A percentile compares a stretch with the other conserved stretches of the same genome.
Conservation (phyloP, 176 grass and related monocot species). For the Zoysia pacifica region DNA sequence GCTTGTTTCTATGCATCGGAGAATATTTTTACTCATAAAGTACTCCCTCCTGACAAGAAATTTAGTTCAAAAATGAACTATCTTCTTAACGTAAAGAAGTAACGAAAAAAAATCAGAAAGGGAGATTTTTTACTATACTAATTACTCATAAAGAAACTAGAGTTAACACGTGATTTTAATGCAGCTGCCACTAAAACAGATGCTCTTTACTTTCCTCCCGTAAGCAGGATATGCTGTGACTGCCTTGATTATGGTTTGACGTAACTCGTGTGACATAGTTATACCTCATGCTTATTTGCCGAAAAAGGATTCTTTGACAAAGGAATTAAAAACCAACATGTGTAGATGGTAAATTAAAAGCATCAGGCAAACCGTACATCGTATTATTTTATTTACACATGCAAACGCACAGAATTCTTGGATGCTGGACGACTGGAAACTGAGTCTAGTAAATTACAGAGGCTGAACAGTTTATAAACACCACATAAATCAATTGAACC, state of each 20-base stretch:
- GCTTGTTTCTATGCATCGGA: neutral
- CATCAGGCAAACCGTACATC: conserved; percentile 12
- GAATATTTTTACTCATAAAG: neutral
- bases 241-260: neutral
- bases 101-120: too few species aligned
- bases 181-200: neutral
- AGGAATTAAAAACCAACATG: neutral
- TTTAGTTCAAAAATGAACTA: too few species aligned
- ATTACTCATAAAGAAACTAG: too few species aligned
- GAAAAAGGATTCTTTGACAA: neutral
- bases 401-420: conserved; percentile 25
- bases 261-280: neutral
- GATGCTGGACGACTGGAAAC: conserved; percentile 3
- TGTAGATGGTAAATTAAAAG: conserved; percentile 13
- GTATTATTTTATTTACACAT: conserved; percentile 42
- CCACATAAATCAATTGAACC: conserved; percentile 35
- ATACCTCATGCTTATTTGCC: neutral
- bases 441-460: conserved; percentile 20
- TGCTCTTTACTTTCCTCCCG: neutral
- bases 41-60: too few species aligned
- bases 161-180: neutral
- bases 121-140: too few species aligned
- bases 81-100: too few species aligned
- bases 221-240: neutral
- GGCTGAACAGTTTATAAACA: conserved; percentile 27